Base-by-base conservation (phyloP, 2,329 filamentous ascomycete species). In the Colletotrichum costaricense region DNA sequence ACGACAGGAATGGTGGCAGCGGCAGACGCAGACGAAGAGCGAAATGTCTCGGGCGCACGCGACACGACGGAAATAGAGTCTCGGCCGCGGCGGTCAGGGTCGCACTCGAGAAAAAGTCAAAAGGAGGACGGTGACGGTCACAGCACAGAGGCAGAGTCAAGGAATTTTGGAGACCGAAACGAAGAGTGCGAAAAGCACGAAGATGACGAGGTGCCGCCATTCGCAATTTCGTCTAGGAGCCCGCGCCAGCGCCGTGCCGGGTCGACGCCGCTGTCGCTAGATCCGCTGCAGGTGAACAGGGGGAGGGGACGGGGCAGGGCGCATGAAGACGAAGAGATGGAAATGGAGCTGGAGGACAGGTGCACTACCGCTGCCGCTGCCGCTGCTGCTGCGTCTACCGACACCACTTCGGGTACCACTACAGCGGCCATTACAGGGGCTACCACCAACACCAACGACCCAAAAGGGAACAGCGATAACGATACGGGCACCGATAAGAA, bases 231-330 rank as follows among this genome's bases (percentile, higher is more conserved):
- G 70, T 60, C 42, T 60, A 26, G 58, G 35, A 56, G 70, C 33
- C 67, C 60, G 60, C 66, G 67, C 59, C 70, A 69, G 62, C 67
- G 72, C 65, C 60, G 68, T 62, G 72, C 74, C 56, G 74, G 74
- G 30, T 74, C 74, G 46, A 75, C 74, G 49, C 74, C 74, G 56
- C 72, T 74, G 63, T 72, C 60, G n/a, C 69, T 75, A 55, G 72
- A 73, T 33, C 60, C 60, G 70, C 60, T 70, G 46, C 67, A 62
- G 70, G 62, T 66, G 70, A 55, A 49, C 30, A 56, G 22, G 49
- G 49, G 30, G 8, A 26, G 28, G 26, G 54, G 7, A 30, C 19
- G 24, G 42, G 16, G 22, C 12, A 28, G 22, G 28, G 35, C 63
- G 55, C 19, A 52, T 22, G 59, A 33, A n/a, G 55, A 46, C 56